A percentile compares a stretch with the other conserved stretches of the same genome.
Evolutionary conservation across 208 protist species (phyloP).

Genomic region (Trypanosoma platydactyli): DNA sequence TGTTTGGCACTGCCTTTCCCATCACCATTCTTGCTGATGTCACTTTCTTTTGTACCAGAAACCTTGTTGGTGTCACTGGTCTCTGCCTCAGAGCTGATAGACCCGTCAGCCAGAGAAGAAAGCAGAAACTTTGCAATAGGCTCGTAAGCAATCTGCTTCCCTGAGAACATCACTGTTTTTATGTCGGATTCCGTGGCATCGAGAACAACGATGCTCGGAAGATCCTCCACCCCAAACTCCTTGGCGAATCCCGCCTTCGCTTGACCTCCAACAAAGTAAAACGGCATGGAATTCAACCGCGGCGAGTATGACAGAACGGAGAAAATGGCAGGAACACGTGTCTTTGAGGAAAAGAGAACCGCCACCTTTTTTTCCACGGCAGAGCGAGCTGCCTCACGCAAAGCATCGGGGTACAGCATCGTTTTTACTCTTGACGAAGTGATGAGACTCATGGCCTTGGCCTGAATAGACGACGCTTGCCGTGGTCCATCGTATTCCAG

Average conservation of each 20-base stretch:
- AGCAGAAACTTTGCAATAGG: constrained; percentile 72
- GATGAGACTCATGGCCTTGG: constrained; percentile 52
- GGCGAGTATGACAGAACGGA: constrained; percentile 75
- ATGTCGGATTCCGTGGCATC: constrained; percentile 28
- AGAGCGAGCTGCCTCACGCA: constrained; percentile 31
- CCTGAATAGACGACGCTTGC: constrained; percentile 65
- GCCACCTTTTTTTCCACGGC: constrained; percentile 46
- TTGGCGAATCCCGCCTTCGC: constrained; percentile 22
- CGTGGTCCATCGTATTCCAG: constrained; percentile 76
- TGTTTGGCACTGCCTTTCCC: background rate
- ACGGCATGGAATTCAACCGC: constrained; percentile 65
- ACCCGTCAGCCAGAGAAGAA: constrained; percentile 8
- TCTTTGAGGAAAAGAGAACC: constrained; percentile 81
- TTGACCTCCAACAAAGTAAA: constrained; percentile 60
- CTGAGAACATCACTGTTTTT: constrained; percentile 36
- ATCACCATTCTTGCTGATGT: constrained; percentile 4
- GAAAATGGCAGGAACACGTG: constrained; percentile 75
- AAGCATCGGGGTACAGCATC: constrained; percentile 19
- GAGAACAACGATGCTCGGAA: constrained; percentile 63
- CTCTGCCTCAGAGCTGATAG: background rate
- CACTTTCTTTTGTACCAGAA: background rate
- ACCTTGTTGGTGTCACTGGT: constrained; percentile 3
- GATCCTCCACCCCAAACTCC: constrained; percentile 45
- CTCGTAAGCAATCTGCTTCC: constrained; percentile 57
- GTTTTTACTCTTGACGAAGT: constrained; percentile 33